phyloP scores from a whole-genome alignment of 441 rosid genomes.

The Cnidoscolus chayamansa region DNA sequence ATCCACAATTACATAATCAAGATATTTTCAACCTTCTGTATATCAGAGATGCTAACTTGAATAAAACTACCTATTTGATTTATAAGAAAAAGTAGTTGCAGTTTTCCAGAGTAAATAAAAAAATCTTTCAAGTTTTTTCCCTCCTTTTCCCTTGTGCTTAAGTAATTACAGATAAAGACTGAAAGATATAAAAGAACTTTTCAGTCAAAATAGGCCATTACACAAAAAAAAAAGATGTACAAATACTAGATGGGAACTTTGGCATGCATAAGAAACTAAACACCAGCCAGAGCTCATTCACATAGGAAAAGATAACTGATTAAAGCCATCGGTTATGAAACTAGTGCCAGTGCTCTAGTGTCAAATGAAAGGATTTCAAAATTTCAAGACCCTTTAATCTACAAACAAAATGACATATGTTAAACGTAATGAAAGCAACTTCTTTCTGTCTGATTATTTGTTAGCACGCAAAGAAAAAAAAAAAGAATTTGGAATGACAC shows the following conservation, averaged over 20 bases:
- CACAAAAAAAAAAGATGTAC: neutral
- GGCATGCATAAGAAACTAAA: neutral
- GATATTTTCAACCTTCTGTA: no score
- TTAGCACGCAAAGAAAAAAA: neutral
- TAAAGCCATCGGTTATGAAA: neutral
- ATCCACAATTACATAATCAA: slow-evolving; percentile 15
- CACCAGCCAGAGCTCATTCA: no score
- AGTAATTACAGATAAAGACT: neutral
- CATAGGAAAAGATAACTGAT: neutral
- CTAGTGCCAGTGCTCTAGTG: neutral
- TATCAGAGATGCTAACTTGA: no score
- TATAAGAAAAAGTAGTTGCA: neutral
- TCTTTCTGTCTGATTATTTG: neutral
- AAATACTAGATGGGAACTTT: neutral
- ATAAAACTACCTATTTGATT: neutral
- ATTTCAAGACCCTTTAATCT: neutral
- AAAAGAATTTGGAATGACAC: neutral
- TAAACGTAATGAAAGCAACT: neutral
- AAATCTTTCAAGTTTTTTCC: neutral
- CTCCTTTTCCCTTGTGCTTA: no score
- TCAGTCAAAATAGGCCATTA: neutral
- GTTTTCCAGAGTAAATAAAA: neutral
- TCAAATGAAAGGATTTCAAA: neutral
- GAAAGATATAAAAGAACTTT: neutral
- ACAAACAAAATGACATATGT: neutral